These are phyloP conservation scores for Gymnopilus junonius DNA, from an alignment of 768 basidiomycete genomes.

Conservation along the genomic window DNA sequence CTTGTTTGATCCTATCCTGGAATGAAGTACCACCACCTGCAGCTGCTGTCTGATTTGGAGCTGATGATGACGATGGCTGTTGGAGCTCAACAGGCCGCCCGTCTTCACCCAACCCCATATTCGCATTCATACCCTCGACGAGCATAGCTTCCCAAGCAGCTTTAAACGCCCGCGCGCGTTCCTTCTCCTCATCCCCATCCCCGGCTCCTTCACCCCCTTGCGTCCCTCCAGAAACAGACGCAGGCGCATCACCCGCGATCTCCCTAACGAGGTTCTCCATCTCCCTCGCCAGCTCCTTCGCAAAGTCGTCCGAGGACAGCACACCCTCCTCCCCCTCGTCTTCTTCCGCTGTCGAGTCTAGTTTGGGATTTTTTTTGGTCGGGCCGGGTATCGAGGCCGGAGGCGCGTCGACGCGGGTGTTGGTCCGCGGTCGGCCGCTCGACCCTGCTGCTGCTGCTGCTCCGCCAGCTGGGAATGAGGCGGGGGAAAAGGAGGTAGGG, in stretches of 20 bases:
- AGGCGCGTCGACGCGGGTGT: slow-evolving; percentile 50
- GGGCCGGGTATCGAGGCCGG: slow-evolving; percentile 42
- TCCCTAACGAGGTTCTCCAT: slow-evolving; percentile 57
- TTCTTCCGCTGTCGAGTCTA: slow-evolving; percentile 23
- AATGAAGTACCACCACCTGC: slow-evolving; percentile 41
- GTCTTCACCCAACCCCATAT: slow-evolving; percentile 24
- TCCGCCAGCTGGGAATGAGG: too few species aligned
- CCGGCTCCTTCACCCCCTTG: slow-evolving; percentile 26
- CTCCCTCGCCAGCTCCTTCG: slow-evolving; percentile 48
- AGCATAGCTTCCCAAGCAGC: slow-evolving; percentile 78
- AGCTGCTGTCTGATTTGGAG: slow-evolving; percentile 10
- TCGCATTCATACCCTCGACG: slow-evolving; percentile 60
- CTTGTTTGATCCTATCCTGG: slow-evolving; percentile 69
- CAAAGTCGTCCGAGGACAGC: slow-evolving; percentile 40
- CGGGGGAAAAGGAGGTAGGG: too few species aligned
- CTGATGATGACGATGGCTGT: too few species aligned
- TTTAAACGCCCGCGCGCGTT: slow-evolving; percentile 46
- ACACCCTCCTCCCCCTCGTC: slow-evolving; percentile 42
- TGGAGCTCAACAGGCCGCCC: slow-evolving; percentile 10
- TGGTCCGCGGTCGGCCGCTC: slow-evolving; percentile 45
- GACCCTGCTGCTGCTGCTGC: too few species aligned
- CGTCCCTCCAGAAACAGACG: slow-evolving; percentile 14
- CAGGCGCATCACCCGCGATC: slow-evolving; percentile 36
- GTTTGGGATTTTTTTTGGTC: slow-evolving; percentile 24
- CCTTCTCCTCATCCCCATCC: slow-evolving; percentile 28